Conservation (phyloP, 768 basidiomycete species). For the Mycena galopus region DNA sequence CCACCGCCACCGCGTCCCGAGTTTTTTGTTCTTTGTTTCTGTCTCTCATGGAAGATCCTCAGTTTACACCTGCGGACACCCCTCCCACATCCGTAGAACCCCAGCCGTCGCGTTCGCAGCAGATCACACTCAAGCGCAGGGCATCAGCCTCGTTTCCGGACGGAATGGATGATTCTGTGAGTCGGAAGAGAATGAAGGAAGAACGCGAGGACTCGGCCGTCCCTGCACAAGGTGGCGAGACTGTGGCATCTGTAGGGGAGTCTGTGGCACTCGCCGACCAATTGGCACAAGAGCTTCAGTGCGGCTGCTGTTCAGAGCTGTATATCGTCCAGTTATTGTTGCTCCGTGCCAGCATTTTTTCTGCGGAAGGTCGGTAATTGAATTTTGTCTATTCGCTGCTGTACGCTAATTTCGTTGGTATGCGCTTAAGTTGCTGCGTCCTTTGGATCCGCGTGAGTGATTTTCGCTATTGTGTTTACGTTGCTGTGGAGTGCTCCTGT, state of each 20-base stretch:
- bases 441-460: conserved; percentile 87
- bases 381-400: background rate
- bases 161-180: conserved; percentile 57
- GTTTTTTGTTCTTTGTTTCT: conserved; percentile 37
- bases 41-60: conserved; percentile 38
- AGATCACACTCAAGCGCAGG: conserved; percentile 65
- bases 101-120: conserved; percentile 28
- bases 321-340: conserved; percentile 86
- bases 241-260: conserved; percentile 29
- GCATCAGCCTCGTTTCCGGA: conserved; percentile 68
- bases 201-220: conserved; percentile 44
- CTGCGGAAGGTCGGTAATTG: conserved; percentile 78
- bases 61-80: conserved; percentile 35
- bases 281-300: conserved; percentile 81
- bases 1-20: background rate
- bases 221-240: conserved; percentile 13
- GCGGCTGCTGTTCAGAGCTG: conserved; percentile 89
- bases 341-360: conserved; percentile 92
- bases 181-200: conserved; percentile 74
- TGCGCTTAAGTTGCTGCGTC: conserved; percentile 73
- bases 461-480: conserved; percentile 6
- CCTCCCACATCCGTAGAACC: conserved; percentile 37
- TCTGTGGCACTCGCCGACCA: conserved; percentile 64
- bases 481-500: conserved; percentile 5
- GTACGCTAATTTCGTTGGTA: conserved; percentile 3